Conservation (phyloP, 2,329 filamentous ascomycete species). For the Calonectria honghensis region DNA sequence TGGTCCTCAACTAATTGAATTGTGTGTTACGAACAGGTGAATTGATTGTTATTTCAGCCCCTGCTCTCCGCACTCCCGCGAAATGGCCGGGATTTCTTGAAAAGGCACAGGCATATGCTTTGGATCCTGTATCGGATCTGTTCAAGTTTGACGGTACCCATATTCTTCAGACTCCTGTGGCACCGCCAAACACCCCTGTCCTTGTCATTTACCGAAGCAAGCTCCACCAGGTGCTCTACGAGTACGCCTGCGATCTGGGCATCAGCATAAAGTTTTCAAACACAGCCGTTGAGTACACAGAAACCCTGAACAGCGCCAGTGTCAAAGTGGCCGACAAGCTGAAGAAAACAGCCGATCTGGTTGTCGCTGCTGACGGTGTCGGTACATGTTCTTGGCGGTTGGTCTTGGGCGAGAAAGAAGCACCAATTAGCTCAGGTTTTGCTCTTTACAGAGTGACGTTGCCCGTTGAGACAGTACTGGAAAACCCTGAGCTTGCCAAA, state of each 20-base stretch:
- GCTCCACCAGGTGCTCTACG: slow-evolving; percentile 15
- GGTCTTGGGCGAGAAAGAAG: slow-evolving; percentile 9
- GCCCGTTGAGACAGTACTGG: neutral
- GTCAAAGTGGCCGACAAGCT: slow-evolving; percentile 10
- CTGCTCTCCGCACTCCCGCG: neutral
- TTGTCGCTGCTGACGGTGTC: neutral
- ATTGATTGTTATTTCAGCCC: slow-evolving; percentile 7
- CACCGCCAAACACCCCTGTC: neutral
- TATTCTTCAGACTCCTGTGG: neutral
- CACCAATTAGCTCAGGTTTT: slow-evolving; percentile 8
- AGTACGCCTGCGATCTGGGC: slow-evolving; percentile 1
- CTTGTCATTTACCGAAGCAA: slow-evolving; percentile 19
- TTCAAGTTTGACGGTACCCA: slow-evolving; percentile 19
- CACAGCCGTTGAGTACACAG: neutral
- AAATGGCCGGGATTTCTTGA: slow-evolving; percentile 12
- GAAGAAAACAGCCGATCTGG: neutral
- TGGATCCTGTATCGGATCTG: slow-evolving; percentile 8
- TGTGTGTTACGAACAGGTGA: neutral
- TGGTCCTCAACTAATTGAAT: neutral
- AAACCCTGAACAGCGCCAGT: neutral
- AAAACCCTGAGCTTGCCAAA: neutral
- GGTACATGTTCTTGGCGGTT: slow-evolving; percentile 3
- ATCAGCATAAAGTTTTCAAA: slow-evolving; percentile 13
- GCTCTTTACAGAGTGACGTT: slow-evolving; percentile 5
- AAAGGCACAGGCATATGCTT: neutral